These are phyloP conservation scores for Oxytropis ochrocephala DNA, from an alignment of 306 rosid genomes.

Conservation along the genomic window DNA sequence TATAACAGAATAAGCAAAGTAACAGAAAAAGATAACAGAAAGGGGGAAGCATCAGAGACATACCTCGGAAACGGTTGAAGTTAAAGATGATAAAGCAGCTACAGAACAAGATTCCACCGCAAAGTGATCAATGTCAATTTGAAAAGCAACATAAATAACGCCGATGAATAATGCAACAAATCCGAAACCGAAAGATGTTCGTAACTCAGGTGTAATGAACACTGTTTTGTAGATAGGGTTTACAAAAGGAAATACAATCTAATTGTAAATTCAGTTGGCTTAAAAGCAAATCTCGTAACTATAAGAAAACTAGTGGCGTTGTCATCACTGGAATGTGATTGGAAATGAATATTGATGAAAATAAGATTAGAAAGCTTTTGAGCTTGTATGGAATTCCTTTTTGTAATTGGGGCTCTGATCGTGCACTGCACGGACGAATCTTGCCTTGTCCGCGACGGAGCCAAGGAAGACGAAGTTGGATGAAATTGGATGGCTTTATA, in stretches of 20 bases:
- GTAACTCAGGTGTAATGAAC: neutral
- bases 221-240: constrained; percentile 4
- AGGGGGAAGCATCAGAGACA: neutral
- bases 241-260: constrained; percentile 3
- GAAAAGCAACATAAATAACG: constrained; percentile 15
- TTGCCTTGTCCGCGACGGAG: constrained; percentile 17
- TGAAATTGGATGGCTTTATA: neutral
- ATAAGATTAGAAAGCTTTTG: neutral
- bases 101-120: neutral
- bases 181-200: neutral
- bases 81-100: constrained; percentile 1
- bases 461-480: neutral
- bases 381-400: neutral
- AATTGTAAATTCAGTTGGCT: neutral
- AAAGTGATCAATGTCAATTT: constrained; percentile 14
- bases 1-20: neutral
- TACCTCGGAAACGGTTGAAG: constrained; percentile 37
- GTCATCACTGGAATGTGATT: neutral
- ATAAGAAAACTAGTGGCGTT: constrained; percentile 2
- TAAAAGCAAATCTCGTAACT: constrained; percentile 11
- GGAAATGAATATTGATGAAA: neutral
- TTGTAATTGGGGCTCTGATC: neutral
- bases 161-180: neutral
- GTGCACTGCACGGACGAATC: neutral
- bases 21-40: neutral